phyloP scores from a whole-genome alignment of 2,329 filamentous ascomycete species.

The Colletotrichum agaves region DNA sequence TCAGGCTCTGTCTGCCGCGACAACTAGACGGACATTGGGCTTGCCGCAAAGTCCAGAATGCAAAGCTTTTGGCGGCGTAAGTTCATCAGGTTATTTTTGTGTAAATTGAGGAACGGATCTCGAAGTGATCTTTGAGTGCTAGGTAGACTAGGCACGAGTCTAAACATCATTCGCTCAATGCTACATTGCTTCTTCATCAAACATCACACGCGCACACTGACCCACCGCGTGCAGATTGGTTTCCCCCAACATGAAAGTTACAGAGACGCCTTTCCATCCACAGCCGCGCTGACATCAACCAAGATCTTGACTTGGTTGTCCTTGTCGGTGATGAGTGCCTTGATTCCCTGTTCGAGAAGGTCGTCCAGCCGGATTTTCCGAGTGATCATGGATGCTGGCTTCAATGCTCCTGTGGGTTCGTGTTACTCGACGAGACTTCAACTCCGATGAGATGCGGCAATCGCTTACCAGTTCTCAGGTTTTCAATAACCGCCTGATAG shows the following conservation, averaged over 20 bases:
- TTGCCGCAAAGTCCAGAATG: too few species aligned
- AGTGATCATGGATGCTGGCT: constrained; percentile 64
- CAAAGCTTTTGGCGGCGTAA: too few species aligned
- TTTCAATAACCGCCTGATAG: constrained; percentile 42
- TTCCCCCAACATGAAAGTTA: background rate
- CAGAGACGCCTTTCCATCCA: background rate
- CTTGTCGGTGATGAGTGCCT: constrained; percentile 62
- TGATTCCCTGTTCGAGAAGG: constrained; percentile 62
- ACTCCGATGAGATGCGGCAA: accelerated
- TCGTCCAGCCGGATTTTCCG: constrained; percentile 61
- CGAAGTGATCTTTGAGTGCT: too few species aligned
- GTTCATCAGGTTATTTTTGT: too few species aligned
- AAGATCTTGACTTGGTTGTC: constrained; percentile 67
- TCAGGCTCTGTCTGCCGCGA: too few species aligned
- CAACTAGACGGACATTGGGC: too few species aligned
- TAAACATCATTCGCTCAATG: too few species aligned
- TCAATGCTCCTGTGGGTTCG: constrained; percentile 43
- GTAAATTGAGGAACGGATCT: too few species aligned
- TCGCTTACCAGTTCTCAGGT: constrained; percentile 38
- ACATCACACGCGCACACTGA: too few species aligned
- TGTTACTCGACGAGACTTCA: background rate
- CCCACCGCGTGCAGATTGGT: too few species aligned
- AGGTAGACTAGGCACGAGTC: too few species aligned
- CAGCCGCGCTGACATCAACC: constrained; percentile 45
- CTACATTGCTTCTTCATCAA: background rate